Percentiles rank a stretch among this genome's conserved stretches.
phyloP scores from a whole-genome alignment of 305 asterid genomes.

The Plantago lanceolata region DNA sequence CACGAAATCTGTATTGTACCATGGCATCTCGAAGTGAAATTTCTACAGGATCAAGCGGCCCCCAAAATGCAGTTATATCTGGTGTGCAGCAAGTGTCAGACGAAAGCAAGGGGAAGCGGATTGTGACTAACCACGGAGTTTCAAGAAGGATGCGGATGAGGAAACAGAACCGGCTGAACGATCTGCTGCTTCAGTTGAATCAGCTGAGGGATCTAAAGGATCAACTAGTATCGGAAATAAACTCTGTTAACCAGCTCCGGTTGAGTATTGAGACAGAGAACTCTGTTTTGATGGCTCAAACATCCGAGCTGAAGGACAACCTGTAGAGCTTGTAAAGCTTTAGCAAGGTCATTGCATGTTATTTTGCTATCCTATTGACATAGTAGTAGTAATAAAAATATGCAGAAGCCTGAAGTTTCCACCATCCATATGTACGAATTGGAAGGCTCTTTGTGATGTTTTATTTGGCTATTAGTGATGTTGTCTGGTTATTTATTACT shows the following conservation, averaged over 20 bases:
- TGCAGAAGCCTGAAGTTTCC: neutral
- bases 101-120: conserved; percentile 49
- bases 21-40: conserved; percentile 31
- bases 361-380: neutral
- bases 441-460: no score
- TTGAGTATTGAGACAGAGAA: conserved; percentile 49
- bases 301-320: conserved; percentile 32
- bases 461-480: no score
- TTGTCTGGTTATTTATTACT: no score
- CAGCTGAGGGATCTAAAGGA: conserved; percentile 41
- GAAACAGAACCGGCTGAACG: conserved; percentile 59
- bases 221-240: conserved; percentile 30
- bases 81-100: conserved; percentile 12
- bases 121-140: conserved; percentile 55
- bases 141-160: conserved; percentile 56
- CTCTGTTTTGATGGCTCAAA: conserved; percentile 43
- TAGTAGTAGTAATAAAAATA: no score
- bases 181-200: conserved; percentile 32
- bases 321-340: neutral
- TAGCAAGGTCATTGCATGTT: neutral
- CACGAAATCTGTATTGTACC: neutral
- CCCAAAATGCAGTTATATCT: conserved; percentile 17
- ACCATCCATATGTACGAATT: no score
- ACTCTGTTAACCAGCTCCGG: conserved; percentile 30
- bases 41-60: conserved; percentile 28